Evolutionary conservation across 2,329 filamentous ascomycete species (phyloP), one percentile per base, ranked within the genome.

Genomic region (Mycosphaerelloides madeirae): DNA sequence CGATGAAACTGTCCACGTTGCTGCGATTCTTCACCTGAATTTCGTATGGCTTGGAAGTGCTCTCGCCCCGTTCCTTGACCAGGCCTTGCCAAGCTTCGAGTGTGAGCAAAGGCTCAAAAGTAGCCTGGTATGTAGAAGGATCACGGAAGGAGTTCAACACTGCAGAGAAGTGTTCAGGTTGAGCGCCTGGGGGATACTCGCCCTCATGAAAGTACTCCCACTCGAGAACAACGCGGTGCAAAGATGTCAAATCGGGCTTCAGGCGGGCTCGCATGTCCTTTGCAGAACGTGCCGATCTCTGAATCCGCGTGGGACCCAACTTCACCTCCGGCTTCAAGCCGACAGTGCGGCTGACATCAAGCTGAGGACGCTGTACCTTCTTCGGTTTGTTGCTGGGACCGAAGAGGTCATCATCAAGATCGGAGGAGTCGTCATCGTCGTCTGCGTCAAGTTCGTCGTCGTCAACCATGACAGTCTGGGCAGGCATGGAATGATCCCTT

Each of bases 31-130:
- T 79, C 41, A 98, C 79, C 61, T 90, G 94, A 65, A 97, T 81
- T 48, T 89, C 87, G 60, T 95, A 94, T 0, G 87, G 74, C 61
- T 84, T 88, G 52, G 82, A 81, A 15, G 79, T 85, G 37, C 83
- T 80, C 65, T 98, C 93, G 59, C 96, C 88, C 63, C 90, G 90
- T 15, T 87, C 80, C 38, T 88, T 90, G 39, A 94, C 83, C 63
- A 98, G 93, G 3, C 87, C 86, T 62, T 94, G 86, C 93, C 93
- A 98, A 22, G 91, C 91, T 71, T 98, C 93, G 19, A 95, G 84
- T 22, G 93, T 81, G 28, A 98, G 76, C 16, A 98, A 74, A 5
- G 91, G 90, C 54, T 94, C 83, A 66, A 98, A 98, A 0, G 89
- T 95, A 47, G 80, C 76, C 63, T 94, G 87, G 63, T 98, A 98